Evolutionary conservation across 2,329 filamentous ascomycete genomes (phyloP).

Genomic region (Mariannaea elegans): DNA sequence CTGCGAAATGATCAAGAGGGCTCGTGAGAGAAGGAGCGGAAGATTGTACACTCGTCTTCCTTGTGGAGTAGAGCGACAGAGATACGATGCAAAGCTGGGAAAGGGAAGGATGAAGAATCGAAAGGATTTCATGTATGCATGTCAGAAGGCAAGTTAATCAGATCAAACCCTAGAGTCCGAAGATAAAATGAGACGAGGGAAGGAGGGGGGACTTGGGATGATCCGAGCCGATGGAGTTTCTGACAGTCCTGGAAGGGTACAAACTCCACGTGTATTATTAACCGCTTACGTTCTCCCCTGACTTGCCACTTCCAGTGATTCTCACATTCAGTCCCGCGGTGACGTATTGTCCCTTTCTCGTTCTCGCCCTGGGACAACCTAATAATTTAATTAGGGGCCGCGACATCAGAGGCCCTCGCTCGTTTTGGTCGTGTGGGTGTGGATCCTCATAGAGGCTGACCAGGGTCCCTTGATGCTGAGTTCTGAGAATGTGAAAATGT

Average conservation of each 20-base stretch:
- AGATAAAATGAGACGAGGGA: not conserved
- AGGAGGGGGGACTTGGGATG: conserved; percentile 9
- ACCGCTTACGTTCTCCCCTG: not conserved
- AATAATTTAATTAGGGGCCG: conserved; percentile 6
- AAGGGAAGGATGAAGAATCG: conserved; percentile 1
- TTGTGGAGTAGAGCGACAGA: not conserved
- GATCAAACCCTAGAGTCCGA: not conserved
- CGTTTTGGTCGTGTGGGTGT: conserved; percentile 1
- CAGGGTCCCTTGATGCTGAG: not conserved
- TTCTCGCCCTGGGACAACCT: conserved; percentile 7
- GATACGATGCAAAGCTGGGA: not conserved
- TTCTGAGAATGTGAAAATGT: not conserved
- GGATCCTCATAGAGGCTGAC: conserved; percentile 5
- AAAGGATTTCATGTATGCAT: not conserved
- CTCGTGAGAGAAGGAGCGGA: not conserved
- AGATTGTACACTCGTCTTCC: not conserved
- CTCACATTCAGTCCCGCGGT: not conserved
- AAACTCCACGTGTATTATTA: not conserved
- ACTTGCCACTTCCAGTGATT: not conserved
- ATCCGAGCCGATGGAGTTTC: conserved; percentile 21
- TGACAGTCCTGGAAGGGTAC: not conserved
- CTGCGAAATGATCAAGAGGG: not conserved
- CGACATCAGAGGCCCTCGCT: not conserved
- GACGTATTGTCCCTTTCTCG: not conserved
- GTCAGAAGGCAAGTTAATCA: not conserved